These are phyloP conservation scores for Cryphonectria parasitica DNA, from an alignment of 2,329 filamentous ascomycete species.

Conservation along the genomic window DNA sequence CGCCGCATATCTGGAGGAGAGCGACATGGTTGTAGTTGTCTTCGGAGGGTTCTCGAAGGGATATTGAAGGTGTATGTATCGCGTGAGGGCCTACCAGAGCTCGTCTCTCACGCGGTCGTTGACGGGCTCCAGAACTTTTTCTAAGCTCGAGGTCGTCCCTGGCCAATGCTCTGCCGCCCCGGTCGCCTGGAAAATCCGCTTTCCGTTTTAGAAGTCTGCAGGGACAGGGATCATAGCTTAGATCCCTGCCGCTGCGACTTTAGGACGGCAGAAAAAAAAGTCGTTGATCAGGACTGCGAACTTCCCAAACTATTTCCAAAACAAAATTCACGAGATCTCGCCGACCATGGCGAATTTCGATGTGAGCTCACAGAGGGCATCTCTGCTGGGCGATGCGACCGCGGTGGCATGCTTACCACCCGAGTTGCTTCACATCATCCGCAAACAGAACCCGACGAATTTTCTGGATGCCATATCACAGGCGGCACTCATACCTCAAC, in stretches of 20 bases:
- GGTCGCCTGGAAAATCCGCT: slow-evolving; percentile 20
- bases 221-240: slow-evolving; percentile 12
- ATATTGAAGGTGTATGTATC: slow-evolving; percentile 7
- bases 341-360: slow-evolving; percentile 59
- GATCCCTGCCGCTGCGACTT: slow-evolving; percentile 22
- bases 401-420: slow-evolving; percentile 65
- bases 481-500: slow-evolving; percentile 68
- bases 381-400: slow-evolving; percentile 58
- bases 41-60: slow-evolving; percentile 18
- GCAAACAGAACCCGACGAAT: slow-evolving; percentile 62
- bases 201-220: slow-evolving; percentile 19
- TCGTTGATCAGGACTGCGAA: slow-evolving; percentile 22
- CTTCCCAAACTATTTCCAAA: slow-evolving; percentile 20
- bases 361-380: slow-evolving; percentile 57
- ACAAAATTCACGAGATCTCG: slow-evolving; percentile 32
- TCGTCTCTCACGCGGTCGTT: slow-evolving; percentile 17
- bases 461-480: slow-evolving; percentile 74
- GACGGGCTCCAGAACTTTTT: slow-evolving; percentile 30
- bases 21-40: slow-evolving; percentile 52
- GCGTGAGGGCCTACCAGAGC: slow-evolving; percentile 10
- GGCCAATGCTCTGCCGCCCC: slow-evolving; percentile 22
- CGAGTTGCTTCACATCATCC: slow-evolving; percentile 71
- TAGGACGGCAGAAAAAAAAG: slow-evolving; percentile 35
- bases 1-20: slow-evolving; percentile 65
- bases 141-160: slow-evolving; percentile 22